Conservation (phyloP, 163 green algal genomes). For the Scenedesmus sp. region DNA sequence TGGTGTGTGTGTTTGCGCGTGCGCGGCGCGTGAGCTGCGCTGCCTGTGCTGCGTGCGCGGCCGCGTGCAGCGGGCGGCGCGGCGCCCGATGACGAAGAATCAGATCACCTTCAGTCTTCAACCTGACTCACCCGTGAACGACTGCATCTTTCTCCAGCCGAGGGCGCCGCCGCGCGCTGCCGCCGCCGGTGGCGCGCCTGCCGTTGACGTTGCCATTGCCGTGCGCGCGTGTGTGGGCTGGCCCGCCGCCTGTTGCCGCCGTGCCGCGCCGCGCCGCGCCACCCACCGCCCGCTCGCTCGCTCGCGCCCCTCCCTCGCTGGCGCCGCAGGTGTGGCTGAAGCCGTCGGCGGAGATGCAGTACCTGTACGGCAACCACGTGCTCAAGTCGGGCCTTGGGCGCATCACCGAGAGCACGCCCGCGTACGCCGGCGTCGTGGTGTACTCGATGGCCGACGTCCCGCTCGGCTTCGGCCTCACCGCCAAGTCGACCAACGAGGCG, state of each 20-base stretch:
- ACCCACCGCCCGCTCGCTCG: too few relatives aligned
- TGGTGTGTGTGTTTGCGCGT: not conserved
- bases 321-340: conserved; percentile 96
- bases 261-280: too few relatives aligned
- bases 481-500: conserved; percentile 94
- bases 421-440: conserved; percentile 92
- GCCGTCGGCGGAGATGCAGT: conserved; percentile 96
- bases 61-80: too few relatives aligned
- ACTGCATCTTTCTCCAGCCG: conserved; percentile 57
- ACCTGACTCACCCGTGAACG: conserved; percentile 58
- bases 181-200: too few relatives aligned
- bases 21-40: too few relatives aligned
- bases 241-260: too few relatives aligned
- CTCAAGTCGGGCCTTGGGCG: conserved; percentile 95
- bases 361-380: conserved; percentile 99
- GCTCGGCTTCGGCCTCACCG: conserved; percentile 95
- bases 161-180: too few relatives aligned
- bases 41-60: not conserved
- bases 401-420: conserved; percentile 97
- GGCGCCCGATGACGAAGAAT: conserved; percentile 39
- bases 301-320: too few relatives aligned
- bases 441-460: conserved; percentile 91
- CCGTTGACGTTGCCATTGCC: too few relatives aligned
- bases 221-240: too few relatives aligned
- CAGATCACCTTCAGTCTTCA: conserved; percentile 78